Evolutionary conservation across 31 red algal species (phyloP).

Genomic region (Asparagopsis taxiformis): DNA sequence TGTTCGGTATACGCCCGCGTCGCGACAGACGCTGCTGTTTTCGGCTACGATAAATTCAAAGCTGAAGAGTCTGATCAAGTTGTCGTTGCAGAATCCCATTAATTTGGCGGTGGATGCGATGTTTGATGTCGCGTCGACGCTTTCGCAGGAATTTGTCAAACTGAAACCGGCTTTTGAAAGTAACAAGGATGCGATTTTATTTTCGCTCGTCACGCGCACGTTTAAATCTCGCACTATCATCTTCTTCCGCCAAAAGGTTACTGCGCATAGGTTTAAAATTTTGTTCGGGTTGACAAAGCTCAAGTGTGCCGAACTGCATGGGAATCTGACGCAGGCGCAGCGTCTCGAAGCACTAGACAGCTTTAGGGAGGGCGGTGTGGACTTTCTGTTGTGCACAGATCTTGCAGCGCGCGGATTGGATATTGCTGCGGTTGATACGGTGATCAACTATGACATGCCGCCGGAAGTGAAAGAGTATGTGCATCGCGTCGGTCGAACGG

Average conservation of each 20-base stretch:
- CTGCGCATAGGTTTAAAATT: slow-evolving; percentile 73
- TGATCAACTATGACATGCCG: slow-evolving; percentile 94
- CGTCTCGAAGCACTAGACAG: slow-evolving; percentile 58
- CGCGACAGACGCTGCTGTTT: slow-evolving; percentile 91
- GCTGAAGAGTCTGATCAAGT: slow-evolving; percentile 51
- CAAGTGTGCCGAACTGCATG: slow-evolving; percentile 74
- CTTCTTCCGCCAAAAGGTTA: slow-evolving; percentile 78
- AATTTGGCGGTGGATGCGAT: slow-evolving; percentile 67
- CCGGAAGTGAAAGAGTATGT: slow-evolving; percentile 80
- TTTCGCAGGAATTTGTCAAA: slow-evolving; percentile 76
- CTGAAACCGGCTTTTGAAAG: slow-evolving; percentile 30
- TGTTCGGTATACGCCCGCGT: slow-evolving; percentile 32
- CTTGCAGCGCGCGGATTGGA: slow-evolving; percentile 93
- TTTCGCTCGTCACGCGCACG: slow-evolving; percentile 57
- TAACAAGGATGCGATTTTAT: slow-evolving; percentile 55
- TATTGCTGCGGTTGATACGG: slow-evolving; percentile 72
- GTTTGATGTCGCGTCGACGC: slow-evolving; percentile 69
- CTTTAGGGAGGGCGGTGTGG: slow-evolving; percentile 56
- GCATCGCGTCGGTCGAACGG: slow-evolving; percentile 93
- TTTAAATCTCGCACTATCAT: slow-evolving; percentile 64
- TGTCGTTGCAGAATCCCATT: slow-evolving; percentile 60
- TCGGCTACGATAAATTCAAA: slow-evolving; percentile 81
- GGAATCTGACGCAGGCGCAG: slow-evolving; percentile 73
- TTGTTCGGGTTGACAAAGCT: slow-evolving; percentile 80
- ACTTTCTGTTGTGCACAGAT: slow-evolving; percentile 94